Evolutionary conservation across 2,329 filamentous ascomycete species (phyloP).

Genomic region (Cladophialophora carrionii): DNA sequence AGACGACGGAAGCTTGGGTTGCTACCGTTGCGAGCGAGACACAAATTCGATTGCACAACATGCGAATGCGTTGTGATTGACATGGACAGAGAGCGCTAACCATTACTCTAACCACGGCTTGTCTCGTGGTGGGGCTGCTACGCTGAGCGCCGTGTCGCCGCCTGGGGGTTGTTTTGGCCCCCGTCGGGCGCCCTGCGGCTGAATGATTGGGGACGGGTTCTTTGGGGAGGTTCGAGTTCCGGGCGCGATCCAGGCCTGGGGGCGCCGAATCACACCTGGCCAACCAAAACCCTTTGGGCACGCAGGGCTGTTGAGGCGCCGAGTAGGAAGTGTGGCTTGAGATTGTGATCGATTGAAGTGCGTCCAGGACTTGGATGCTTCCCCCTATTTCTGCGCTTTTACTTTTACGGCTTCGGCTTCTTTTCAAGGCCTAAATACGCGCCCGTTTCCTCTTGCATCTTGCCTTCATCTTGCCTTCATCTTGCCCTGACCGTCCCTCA

Average conservation of each 20-base stretch:
- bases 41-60: slow-evolving; percentile 5
- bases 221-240: not conserved
- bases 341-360: not conserved
- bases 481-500: not conserved
- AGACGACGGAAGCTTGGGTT: not conserved
- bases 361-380: not conserved
- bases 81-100: slow-evolving; percentile 19
- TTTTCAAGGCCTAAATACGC: not conserved
- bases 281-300: not conserved
- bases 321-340: not conserved
- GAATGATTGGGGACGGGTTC: slow-evolving; percentile 7
- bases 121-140: not conserved
- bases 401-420: not conserved
- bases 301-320: not conserved
- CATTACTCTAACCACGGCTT: not conserved
- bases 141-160: slow-evolving; percentile 3
- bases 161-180: slow-evolving; percentile 13
- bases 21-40: not conserved
- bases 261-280: not conserved
- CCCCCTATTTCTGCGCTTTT: not conserved
- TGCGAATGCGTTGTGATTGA: slow-evolving; percentile 8
- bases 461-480: too few relatives aligned
- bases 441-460: slow-evolving; percentile 9
- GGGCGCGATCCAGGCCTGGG: not conserved
- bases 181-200: slow-evolving; percentile 19